phyloP scores from a whole-genome alignment of 177 flowering plant genomes.

The Tripterygium wilfordii region DNA sequence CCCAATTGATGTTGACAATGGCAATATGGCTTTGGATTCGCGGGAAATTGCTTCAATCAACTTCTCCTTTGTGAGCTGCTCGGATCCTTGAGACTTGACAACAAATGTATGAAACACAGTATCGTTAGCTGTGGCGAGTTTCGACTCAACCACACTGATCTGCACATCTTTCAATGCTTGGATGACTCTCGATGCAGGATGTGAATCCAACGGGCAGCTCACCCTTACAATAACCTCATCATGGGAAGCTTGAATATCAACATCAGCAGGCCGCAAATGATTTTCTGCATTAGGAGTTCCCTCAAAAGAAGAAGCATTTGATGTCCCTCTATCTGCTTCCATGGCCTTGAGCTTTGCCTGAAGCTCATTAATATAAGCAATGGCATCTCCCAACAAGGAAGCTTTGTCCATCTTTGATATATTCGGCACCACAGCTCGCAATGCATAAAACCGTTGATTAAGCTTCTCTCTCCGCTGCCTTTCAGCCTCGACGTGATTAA shows the following conservation, averaged over 20 bases:
- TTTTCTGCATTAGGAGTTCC: conserved; percentile 23
- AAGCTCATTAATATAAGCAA: conserved; percentile 83
- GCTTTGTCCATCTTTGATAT: conserved; percentile 99
- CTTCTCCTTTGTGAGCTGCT: conserved; percentile 73
- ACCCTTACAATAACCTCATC: conserved; percentile 70
- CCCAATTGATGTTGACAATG: conserved; percentile 23
- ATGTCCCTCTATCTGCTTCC: conserved; percentile 61
- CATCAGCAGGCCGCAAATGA: conserved; percentile 20
- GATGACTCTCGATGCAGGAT: conserved; percentile 73
- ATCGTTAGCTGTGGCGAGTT: conserved; percentile 48
- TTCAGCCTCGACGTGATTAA: conserved; percentile 97
- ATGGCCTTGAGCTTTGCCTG: conserved; percentile 77
- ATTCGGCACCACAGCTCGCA: conserved; percentile 93
- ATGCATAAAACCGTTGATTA: conserved; percentile 90
- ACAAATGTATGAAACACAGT: conserved; percentile 77
- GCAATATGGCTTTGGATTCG: conserved; percentile 35
- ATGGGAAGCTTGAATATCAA: conserved; percentile 48
- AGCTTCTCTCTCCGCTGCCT: conserved; percentile 88
- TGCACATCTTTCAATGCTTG: conserved; percentile 64
- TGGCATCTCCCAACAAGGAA: conserved; percentile 92
- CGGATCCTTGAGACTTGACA: conserved; percentile 60
- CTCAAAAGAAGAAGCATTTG: too few species aligned
- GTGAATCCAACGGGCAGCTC: conserved; percentile 58
- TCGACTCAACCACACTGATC: conserved; percentile 57
- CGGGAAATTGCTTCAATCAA: conserved; percentile 55